A percentile compares a stretch with the other conserved stretches of the same genome.
phyloP scores from a whole-genome alignment of 306 rosid species.

The Begonia masoniana region DNA sequence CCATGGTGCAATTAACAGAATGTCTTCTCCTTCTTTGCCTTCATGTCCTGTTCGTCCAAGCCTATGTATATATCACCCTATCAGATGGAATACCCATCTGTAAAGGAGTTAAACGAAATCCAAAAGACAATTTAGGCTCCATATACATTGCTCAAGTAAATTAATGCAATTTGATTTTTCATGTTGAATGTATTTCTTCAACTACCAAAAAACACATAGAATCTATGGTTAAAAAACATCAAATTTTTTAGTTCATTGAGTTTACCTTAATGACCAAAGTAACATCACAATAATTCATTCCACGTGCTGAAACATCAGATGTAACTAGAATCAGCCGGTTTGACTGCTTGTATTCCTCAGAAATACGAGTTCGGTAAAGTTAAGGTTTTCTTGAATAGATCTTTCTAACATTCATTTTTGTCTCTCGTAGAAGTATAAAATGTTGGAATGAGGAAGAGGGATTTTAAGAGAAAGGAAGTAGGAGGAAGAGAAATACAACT shows the following conservation, averaged over 20 bases:
- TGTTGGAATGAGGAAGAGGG: too few species aligned
- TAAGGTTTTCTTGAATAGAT: slow-evolving; percentile 87
- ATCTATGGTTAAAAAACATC: slow-evolving; percentile 1
- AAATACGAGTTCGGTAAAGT: slow-evolving; percentile 62
- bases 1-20: slow-evolving; percentile 86
- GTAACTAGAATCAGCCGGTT: slow-evolving; percentile 67
- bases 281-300: slow-evolving; percentile 91
- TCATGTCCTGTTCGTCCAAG: slow-evolving; percentile 91
- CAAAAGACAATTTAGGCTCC: too few species aligned
- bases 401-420: slow-evolving; percentile 88
- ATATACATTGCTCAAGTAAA: too few species aligned
- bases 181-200: too few species aligned
- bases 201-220: not conserved
- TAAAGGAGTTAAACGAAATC: not conserved
- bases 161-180: too few species aligned
- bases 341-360: slow-evolving; percentile 77
- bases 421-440: slow-evolving; percentile 66
- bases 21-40: slow-evolving; percentile 80
- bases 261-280: slow-evolving; percentile 82
- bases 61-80: slow-evolving; percentile 78
- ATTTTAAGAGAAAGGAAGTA: too few species aligned
- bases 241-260: not conserved
- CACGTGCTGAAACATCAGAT: slow-evolving; percentile 90
- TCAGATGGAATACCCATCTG: slow-evolving; percentile 82
- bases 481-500: too few species aligned